A percentile compares a stretch with the other conserved stretches of the same genome.
phyloP scores from a whole-genome alignment of 1,284 basidiomycete genomes.

The Marasmius tenuissimus region DNA sequence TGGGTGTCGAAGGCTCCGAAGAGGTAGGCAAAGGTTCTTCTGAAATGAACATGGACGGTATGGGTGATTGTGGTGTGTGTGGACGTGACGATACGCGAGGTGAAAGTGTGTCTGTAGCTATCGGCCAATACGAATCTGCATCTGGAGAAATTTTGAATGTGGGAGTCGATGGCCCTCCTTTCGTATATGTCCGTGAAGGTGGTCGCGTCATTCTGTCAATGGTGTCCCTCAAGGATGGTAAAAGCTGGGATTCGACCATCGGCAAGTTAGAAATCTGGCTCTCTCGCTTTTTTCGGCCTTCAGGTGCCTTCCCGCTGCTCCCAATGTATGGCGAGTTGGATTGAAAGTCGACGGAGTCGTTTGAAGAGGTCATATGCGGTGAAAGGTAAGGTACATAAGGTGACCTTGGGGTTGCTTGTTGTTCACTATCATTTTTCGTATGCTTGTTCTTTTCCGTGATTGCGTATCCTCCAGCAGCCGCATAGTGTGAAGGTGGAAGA shows the following conservation, averaged over 20 bases:
- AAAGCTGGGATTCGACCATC: conserved; percentile 57
- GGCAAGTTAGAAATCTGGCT: conserved; percentile 53
- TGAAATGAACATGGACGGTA: not conserved
- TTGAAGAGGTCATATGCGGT: conserved; percentile 20
- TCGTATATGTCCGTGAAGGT: conserved; percentile 30
- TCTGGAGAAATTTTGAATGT: conserved; percentile 13
- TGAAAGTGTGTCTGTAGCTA: not conserved
- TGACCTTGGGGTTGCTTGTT: not conserved
- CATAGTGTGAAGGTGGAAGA: conserved; percentile 65
- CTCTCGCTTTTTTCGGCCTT: conserved; percentile 31
- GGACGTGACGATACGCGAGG: conserved; percentile 2
- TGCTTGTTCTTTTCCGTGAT: conserved; percentile 19
- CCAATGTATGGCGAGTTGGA: conserved; percentile 10
- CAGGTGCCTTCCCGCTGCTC: conserved; percentile 16
- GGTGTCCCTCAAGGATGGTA: conserved; percentile 69
- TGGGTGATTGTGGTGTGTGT: conserved; percentile 1
- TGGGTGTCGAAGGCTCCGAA: conserved; percentile 18
- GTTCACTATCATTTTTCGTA: conserved; percentile 1
- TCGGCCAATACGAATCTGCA: not conserved
- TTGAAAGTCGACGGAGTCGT: conserved; percentile 28
- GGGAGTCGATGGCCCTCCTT: conserved; percentile 6
- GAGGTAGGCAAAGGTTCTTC: not conserved
- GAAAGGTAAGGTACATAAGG: conserved; percentile 20
- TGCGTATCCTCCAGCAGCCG: conserved; percentile 53
- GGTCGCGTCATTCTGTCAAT: conserved; percentile 67